Evolutionary conservation across 2,329 filamentous ascomycete species (phyloP).

Genomic region (Phyllosticta capitalensis): DNA sequence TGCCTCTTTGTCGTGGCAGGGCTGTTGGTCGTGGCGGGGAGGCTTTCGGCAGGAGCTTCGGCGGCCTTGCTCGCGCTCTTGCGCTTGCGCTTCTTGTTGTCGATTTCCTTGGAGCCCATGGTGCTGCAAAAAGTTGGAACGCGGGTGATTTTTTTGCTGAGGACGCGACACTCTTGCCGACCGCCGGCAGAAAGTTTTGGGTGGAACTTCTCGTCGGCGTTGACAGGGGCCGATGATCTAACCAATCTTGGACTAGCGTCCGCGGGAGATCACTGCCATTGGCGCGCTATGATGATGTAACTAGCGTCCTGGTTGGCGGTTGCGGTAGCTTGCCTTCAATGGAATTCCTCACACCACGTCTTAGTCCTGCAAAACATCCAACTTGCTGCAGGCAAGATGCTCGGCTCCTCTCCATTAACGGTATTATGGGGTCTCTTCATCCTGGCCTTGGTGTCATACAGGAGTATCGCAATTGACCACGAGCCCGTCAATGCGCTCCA

Average conservation of each 20-base stretch:
- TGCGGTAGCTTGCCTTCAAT: background rate
- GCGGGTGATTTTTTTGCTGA: background rate
- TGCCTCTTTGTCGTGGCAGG: conserved; percentile 27
- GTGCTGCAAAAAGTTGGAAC: conserved; percentile 7
- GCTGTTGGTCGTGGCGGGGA: conserved; percentile 14
- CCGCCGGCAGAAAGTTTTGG: background rate
- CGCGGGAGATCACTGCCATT: conserved; percentile 6
- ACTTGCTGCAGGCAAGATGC: background rate
- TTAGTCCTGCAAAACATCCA: conserved; percentile 1
- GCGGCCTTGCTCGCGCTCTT: conserved; percentile 33
- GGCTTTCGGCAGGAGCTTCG: conserved; percentile 17
- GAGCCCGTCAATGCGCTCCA: background rate
- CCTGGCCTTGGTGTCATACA: background rate
- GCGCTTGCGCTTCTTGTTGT: conserved; percentile 39
- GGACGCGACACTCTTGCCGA: background rate
- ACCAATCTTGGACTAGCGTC: background rate
- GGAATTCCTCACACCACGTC: background rate
- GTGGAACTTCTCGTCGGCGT: background rate
- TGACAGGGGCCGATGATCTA: background rate
- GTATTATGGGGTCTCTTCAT: background rate
- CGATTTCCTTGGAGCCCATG: conserved; percentile 30
- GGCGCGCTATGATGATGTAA: conserved; percentile 4
- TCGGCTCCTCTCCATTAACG: background rate
- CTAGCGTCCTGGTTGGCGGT: background rate
- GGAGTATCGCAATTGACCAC: background rate